Evolutionary conservation across 2,329 filamentous ascomycete genomes (phyloP).

Genomic region (Arthrobotrys musiformis): DNA sequence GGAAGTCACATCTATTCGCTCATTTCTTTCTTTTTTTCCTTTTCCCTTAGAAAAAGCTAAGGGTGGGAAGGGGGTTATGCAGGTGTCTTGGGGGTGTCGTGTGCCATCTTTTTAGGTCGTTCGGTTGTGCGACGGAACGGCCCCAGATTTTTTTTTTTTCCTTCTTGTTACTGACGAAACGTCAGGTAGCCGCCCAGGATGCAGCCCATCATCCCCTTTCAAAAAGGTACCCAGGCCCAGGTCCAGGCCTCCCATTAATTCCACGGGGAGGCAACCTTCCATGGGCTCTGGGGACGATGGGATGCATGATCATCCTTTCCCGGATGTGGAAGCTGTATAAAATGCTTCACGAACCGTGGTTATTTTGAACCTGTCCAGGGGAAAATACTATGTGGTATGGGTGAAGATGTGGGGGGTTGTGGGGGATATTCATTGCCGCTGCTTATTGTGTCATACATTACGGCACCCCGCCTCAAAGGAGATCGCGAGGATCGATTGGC

Average conservation of each 20-base stretch:
- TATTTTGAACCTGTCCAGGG: too few species aligned
- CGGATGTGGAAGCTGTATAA: not conserved
- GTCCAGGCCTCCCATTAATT: conserved; percentile 3
- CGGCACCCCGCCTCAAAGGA: not conserved
- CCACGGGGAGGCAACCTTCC: not conserved
- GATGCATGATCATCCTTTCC: not conserved
- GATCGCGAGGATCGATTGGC: not conserved
- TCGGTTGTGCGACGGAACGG: conserved; percentile 19
- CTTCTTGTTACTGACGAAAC: too few species aligned
- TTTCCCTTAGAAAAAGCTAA: not conserved
- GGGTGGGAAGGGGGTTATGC: not conserved
- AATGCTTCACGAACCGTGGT: not conserved
- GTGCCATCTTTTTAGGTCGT: not conserved
- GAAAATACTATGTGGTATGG: not conserved
- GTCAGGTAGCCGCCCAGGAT: not conserved
- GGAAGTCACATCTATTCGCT: conserved; percentile 3
- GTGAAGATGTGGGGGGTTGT: not conserved
- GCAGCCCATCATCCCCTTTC: not conserved
- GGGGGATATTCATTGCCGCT: not conserved
- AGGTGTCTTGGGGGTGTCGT: not conserved
- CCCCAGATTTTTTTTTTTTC: not conserved
- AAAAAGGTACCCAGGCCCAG: too few species aligned
- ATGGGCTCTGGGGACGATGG: not conserved
- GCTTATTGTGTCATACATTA: not conserved
- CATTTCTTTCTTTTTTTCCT: conserved; percentile 6